phyloP scores from a whole-genome alignment of 306 rosid genomes.

The Senna siamea region DNA sequence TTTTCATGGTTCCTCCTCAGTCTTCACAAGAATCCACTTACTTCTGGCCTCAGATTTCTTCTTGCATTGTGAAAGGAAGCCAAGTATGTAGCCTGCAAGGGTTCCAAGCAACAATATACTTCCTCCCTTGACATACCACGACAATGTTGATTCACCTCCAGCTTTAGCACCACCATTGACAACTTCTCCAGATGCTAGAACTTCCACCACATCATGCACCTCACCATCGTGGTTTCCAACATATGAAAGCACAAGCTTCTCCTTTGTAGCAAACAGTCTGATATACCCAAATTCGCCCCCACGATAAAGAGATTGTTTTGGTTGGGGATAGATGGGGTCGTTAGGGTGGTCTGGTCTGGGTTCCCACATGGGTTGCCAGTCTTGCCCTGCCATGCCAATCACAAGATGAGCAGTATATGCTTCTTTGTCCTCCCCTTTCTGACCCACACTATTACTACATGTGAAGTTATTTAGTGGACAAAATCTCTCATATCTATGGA shows the following conservation, averaged over 20 bases:
- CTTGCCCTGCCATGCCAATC: conserved; percentile 91
- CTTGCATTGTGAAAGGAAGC: conserved; percentile 59
- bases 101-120: conserved; percentile 75
- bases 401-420: conserved; percentile 70
- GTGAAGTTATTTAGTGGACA: conserved; percentile 80
- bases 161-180: conserved; percentile 26
- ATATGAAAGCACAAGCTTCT: conserved; percentile 57
- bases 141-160: conserved; percentile 30
- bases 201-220: conserved; percentile 52
- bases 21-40: conserved; percentile 74
- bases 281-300: conserved; percentile 95
- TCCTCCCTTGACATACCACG: conserved; percentile 52
- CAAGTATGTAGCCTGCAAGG: conserved; percentile 73
- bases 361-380: conserved; percentile 68
- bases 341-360: conserved; percentile 51
- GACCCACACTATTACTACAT: conserved; percentile 56
- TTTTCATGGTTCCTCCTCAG: conserved; percentile 62
- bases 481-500: conserved; percentile 91
- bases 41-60: conserved; percentile 46
- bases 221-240: conserved; percentile 70
- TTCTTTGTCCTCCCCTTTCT: conserved; percentile 40
- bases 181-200: conserved; percentile 59
- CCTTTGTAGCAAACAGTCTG: conserved; percentile 61
- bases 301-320: conserved; percentile 71
- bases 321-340: conserved; percentile 84